These are phyloP conservation scores for Aspergillus pseudoglaucus DNA, from an alignment of 2,329 filamentous ascomycete species.

Conservation along the genomic window DNA sequence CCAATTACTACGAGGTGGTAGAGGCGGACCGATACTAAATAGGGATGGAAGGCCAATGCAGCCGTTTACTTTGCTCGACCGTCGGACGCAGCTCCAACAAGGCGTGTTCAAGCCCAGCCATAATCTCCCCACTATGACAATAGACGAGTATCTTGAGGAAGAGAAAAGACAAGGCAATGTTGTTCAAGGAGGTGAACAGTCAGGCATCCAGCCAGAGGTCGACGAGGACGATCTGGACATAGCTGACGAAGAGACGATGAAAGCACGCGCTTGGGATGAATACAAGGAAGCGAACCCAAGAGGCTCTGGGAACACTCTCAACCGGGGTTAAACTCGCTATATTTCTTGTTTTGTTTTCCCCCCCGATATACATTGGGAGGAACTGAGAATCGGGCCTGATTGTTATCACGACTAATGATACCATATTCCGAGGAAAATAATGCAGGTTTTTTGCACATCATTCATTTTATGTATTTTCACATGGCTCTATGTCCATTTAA, in stretches of 20 bases:
- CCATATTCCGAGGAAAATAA: background rate
- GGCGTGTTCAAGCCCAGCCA: conserved; percentile 88
- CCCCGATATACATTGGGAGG: background rate
- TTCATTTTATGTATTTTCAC: background rate
- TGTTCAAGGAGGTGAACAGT: conserved; percentile 79
- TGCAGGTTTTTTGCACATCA: background rate
- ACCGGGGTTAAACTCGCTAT: conserved; percentile 33
- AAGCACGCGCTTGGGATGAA: conserved; percentile 92
- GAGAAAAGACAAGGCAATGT: conserved; percentile 79
- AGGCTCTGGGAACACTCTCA: conserved; percentile 46
- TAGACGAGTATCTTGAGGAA: conserved; percentile 95
- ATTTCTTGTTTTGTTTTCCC: background rate
- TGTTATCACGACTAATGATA: background rate
- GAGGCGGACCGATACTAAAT: conserved; percentile 67
- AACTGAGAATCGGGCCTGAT: background rate
- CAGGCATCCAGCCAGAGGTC: conserved; percentile 59
- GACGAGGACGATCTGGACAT: conserved; percentile 90
- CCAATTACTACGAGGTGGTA: conserved; percentile 41
- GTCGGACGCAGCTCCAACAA: conserved; percentile 65
- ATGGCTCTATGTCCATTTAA: background rate
- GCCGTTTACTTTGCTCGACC: conserved; percentile 80
- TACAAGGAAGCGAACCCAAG: conserved; percentile 84
- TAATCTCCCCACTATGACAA: conserved; percentile 92
- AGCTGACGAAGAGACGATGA: conserved; percentile 83
- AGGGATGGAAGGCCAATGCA: conserved; percentile 76